These are phyloP conservation scores for Suaeda aralocaspica DNA, from an alignment of 148 eudicot genomes.

Conservation along the genomic window DNA sequence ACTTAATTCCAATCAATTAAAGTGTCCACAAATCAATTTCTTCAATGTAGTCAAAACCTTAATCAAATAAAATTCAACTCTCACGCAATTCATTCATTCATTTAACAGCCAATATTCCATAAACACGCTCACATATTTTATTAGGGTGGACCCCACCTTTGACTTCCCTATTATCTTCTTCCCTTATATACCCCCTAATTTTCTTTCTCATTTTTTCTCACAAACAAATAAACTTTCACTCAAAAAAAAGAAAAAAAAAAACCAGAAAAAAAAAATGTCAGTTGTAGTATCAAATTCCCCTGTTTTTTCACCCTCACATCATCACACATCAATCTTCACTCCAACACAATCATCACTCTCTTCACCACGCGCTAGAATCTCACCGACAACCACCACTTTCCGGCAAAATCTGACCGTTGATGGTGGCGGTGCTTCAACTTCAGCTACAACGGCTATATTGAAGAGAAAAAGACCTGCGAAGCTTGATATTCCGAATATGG, in stretches of 20 bases:
- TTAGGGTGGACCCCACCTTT: constrained; percentile 6
- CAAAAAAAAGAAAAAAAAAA: neutral
- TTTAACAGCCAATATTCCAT: neutral
- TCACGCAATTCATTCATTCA: too few species aligned
- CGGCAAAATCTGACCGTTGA: constrained; percentile 25
- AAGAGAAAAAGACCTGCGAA: constrained; percentile 80
- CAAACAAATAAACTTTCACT: neutral
- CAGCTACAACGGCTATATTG: constrained; percentile 32
- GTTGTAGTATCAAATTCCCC: constrained; percentile 68
- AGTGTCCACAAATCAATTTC: neutral
- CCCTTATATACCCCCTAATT: neutral
- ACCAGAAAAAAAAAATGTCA: constrained; percentile 8
- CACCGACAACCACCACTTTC: constrained; percentile 28
- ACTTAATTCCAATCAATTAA: neutral
- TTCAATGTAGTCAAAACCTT: constrained; percentile 6
- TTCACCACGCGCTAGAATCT: constrained; percentile 29
- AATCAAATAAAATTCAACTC: neutral
- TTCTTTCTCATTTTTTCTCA: neutral
- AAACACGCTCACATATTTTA: constrained; percentile 19
- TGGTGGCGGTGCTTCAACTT: constrained; percentile 19
- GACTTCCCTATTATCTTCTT: neutral
- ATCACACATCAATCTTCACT: constrained; percentile 22
- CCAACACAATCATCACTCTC: constrained; percentile 29
- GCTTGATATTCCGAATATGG: constrained; percentile 55
- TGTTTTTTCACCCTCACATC: constrained; percentile 54